A percentile compares a stretch with the other conserved stretches of the same genome.
Conservation (phyloP, 2,329 filamentous ascomycete genomes). For the Pseudocercospora musae region DNA sequence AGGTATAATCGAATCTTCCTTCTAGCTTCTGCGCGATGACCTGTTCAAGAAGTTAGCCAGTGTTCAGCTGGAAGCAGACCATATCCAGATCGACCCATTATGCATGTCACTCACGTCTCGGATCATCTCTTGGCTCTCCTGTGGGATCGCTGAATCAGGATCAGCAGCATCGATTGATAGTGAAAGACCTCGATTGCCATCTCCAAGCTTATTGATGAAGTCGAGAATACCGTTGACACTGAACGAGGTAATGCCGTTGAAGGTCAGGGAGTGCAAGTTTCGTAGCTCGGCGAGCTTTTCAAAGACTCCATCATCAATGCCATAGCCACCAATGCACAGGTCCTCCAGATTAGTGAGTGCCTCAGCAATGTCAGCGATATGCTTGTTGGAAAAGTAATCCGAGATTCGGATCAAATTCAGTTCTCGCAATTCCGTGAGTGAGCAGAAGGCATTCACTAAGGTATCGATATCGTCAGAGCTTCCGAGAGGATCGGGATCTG, state of each 20-base stretch:
- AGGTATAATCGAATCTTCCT: neutral
- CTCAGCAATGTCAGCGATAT: slow-evolving; percentile 49
- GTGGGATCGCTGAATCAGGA: slow-evolving; percentile 39
- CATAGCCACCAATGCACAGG: slow-evolving; percentile 55
- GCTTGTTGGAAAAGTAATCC: slow-evolving; percentile 49
- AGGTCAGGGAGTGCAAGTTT: slow-evolving; percentile 51
- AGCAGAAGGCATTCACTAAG: slow-evolving; percentile 51
- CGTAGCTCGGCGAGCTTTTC: slow-evolving; percentile 44
- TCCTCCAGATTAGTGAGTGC: slow-evolving; percentile 52
- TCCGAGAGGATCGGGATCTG: slow-evolving; percentile 47
- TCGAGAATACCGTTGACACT: slow-evolving; percentile 49
- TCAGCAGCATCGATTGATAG: slow-evolving; percentile 47
- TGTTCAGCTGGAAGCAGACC: slow-evolving; percentile 6
- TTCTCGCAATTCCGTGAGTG: slow-evolving; percentile 51
- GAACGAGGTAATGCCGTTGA: slow-evolving; percentile 56
- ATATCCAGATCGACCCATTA: slow-evolving; percentile 45
- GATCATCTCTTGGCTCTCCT: slow-evolving; percentile 40
- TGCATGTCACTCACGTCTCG: slow-evolving; percentile 38
- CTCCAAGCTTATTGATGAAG: slow-evolving; percentile 42
- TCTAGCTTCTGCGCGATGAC: slow-evolving; percentile 40
- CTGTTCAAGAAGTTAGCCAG: neutral
- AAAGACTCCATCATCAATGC: slow-evolving; percentile 51
- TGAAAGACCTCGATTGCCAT: slow-evolving; percentile 42
- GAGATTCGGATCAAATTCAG: slow-evolving; percentile 53
- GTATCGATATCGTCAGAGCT: slow-evolving; percentile 47